A percentile compares a stretch with the other conserved stretches of the same genome.
These are phyloP conservation scores for Neocallimastix lanati DNA, from an alignment of 192 early-diverging fungal genomes.

Conservation along the genomic window DNA sequence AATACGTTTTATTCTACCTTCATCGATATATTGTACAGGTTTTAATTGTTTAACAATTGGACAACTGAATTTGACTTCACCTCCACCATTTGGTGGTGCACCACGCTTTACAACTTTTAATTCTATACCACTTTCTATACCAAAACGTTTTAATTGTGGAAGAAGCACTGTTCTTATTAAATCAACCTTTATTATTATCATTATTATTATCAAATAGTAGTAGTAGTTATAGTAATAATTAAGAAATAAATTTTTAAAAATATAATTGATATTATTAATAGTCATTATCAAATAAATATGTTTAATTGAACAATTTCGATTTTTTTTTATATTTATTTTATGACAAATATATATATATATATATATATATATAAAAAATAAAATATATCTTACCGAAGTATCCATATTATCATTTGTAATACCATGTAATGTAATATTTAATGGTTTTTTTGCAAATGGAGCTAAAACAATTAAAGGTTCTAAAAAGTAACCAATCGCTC, in stretches of 20 bases:
- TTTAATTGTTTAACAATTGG: constrained; percentile 57
- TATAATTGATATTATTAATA: too few species aligned
- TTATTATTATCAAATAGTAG: too few species aligned
- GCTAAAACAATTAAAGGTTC: constrained; percentile 80
- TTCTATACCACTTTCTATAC: constrained; percentile 64
- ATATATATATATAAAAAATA: too few species aligned
- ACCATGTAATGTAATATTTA: constrained; percentile 67
- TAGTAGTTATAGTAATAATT: too few species aligned
- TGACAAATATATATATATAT: too few species aligned
- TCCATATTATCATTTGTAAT: constrained; percentile 90
- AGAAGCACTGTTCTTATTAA: constrained; percentile 75
- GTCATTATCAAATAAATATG: too few species aligned
- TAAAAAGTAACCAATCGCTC: constrained; percentile 86
- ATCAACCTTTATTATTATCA: constrained; percentile 45
- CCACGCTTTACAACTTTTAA: constrained; percentile 79
- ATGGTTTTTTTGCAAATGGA: constrained; percentile 78
- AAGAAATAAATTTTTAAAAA: too few species aligned
- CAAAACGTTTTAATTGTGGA: constrained; percentile 69
- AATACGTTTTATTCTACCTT: constrained; percentile 76
- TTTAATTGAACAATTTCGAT: too few species aligned
- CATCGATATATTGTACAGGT: constrained; percentile 63
- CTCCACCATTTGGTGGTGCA: constrained; percentile 79
- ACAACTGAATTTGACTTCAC: constrained; percentile 72
- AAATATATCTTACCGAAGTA: too few species aligned
- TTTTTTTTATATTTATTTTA: too few species aligned